Base-by-base conservation (phyloP, 1,284 basidiomycete species). In the Hemileia vastatrix region DNA sequence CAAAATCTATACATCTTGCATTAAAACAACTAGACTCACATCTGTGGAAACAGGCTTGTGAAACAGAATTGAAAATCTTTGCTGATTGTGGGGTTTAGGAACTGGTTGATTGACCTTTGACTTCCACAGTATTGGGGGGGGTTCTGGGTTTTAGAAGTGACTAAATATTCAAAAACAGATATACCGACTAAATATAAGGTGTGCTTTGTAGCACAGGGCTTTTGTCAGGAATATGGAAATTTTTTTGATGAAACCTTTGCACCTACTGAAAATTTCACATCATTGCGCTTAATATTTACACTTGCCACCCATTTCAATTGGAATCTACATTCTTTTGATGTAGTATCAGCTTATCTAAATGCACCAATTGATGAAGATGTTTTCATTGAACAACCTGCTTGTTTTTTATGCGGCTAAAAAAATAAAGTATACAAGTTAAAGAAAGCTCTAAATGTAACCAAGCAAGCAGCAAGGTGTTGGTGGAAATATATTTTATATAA, bases 311-410 rank as follows among this genome's bases (percentile, higher is more conserved):
- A 57, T 5, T 18, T 15, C 15, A 4, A 31, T 3, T 51, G 47
- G 49, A 47, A 31, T 1, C 32, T 51, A 3, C 43, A 23, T 6
- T 33, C 32, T 2, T 58, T 58, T 58, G 57, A 58, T 44, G 45
- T 58, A 24, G 24, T 58, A 8, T 27, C 57, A 21, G 57, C 57
- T 6, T 58, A 58, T 23, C 18, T 52, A 1, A 48, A 57, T 15
- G 48, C 43, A 1, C 56, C 31, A 2, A 57, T 57, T 2, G n/a
- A 57, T 1, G 44, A 57, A 13, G 33, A 48, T 0, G 2, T 57
- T 1, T 57, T 43, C n/a, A 47, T 57, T 11, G 2, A 21, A 0
- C 13, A 43, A 0, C 56, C 47, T 3, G n/a, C 44, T 11, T 43
- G 45, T 1, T 15, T 57, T n/a, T n/a, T n/a, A n/a, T n/a, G n/a